Base-by-base conservation (phyloP, 495 filamentous ascomycete species). In the Penicillium dipodomyicola region DNA sequence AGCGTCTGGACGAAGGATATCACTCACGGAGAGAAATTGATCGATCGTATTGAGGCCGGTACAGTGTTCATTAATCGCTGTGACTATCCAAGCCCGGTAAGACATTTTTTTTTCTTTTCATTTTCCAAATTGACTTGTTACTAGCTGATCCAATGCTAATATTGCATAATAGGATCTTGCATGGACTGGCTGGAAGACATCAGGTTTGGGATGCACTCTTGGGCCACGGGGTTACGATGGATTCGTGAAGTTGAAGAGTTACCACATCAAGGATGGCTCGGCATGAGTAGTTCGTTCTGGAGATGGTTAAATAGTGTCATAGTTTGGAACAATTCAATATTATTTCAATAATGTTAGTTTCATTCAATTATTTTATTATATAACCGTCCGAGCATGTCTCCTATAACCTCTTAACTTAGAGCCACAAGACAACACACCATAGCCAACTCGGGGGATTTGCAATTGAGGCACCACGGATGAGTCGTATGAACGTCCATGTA, bases 111-210 rank as follows among this genome's bases (percentile, higher is more conserved):
- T n/a, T n/a, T n/a, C n/a, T n/a, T n/a, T 10, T 6, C 20, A 39
- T 47, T 41, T 14, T 39, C 33, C n/a, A 46, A 47, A 57, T 42
- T 15, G 1, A 30, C 15, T 1, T 39, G 15, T 9, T 9, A 17
- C 5, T n/a, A 42, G 32, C 6, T 30, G 20, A n/a, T 20, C 20
- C 20, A 20, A 23, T 59, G 46, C 63, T 68, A 64, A 71, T 25
- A 25, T 10, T 50, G 6, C 2, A 27, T 58, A 65, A 54, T 71
- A 95, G 87, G 94, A 98, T 72, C 87, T 98, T 47, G 94, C 94
- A 12, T 98, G 94, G 94, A 92, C 90, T 2, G 94, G 94, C 5
- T 97, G 92, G 93, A 98, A 98, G 77, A 88, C 92, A 62, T 96
- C 91, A 23, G 94, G 94, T 42, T 88, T 90, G 67, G 94, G 94